Base-by-base conservation (phyloP, 176 grass and related monocot species). In the Puccinellia tenuiflora region DNA sequence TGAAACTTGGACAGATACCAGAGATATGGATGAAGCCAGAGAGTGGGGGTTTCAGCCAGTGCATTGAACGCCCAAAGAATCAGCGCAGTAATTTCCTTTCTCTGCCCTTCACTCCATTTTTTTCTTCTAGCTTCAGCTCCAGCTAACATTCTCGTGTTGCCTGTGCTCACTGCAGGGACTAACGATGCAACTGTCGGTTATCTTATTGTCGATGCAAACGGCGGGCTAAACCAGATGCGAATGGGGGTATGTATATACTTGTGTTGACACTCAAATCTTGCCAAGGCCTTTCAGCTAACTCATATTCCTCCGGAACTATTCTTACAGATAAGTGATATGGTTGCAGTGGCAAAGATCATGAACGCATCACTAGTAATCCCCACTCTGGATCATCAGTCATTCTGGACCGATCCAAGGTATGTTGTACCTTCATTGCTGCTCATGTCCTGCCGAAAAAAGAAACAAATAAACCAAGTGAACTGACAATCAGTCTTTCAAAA, bases 241-340 rank as follows among this genome's bases (percentile, higher is more conserved):
- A 88, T 99, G 87, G 96, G 96, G 48, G 96, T 98, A 89, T 0
- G 85, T 68, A 20, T 28, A 89, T 56, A 52, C n/a, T 42, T 89
- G 20, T 68, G 9, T 69, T 70, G 61, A 69, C 3, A 26, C 29
- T 2, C 33, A 1, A 1, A 54, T n/a, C 13, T 66, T 88, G 62
- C 42, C 43, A 42, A 33, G 53, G 25, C 5, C 72, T 82, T 46
- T 43, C 48, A 80, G 55, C 70, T 91, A 83, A 79, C 84, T 78
- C 72, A 34, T 72, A 80, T 72, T 85, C 63, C 45, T 88, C 35
- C 20, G 33, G 28, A 77, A 90, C n/a, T 86, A 87, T 92, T 73
- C 66, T 81, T 77, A 67, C 89, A 99, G 96, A 99, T 95, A 77
- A 93, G 96, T 84, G 96, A 99, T 86, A 99, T 99, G 93, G 93